Evolutionary conservation across 495 filamentous ascomycete genomes (phyloP), one percentile per base, ranked within the genome.

Genomic region (Hyaloscypha variabilis): DNA sequence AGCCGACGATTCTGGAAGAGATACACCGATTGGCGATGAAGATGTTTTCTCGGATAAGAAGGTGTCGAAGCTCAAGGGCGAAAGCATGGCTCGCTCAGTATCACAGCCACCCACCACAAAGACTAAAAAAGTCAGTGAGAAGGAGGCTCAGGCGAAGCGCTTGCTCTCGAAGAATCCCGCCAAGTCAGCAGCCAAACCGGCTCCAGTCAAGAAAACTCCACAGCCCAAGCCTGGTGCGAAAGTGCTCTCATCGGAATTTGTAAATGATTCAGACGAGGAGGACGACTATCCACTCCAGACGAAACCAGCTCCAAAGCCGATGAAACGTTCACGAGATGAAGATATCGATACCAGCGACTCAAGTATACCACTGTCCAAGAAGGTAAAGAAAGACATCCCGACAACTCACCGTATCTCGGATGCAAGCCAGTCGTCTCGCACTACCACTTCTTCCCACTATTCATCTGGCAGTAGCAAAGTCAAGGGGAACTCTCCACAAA

Each of bases 251-350:
- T 83, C 87, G 6, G 90, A 94, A 76, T 89, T 88, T 64, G 85
- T 96, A 19, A 78, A 87, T 53, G 87, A 91, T 65, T 94, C 92
- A 0, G 89, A 91, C 69, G 90, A 91, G 21, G 89, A 91, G 14
- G 85, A 87, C 66, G 76, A 83, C 63, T 74, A 79, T 21, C 69
- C 77, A 0, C 66, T 78, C 8, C 75, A 80, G 28, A 68, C 71
- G 17, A 77, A 76, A 8, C 72, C 77, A 39, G 64, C 74, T 5
- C 69, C 74, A 23, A 75, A 71, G 39, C 64, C 58, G 3, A 39
- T 54, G 66, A 77, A 74, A 67, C 70, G 75, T 50, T 58, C 64
- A 30, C 58, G 67, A 30, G 67, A 67, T 34, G 69, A 72, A 30
- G 66, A 73, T 31, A 53, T 62, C 57, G 70, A 73, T 36, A 71